Base-by-base conservation (phyloP, 371 early-diverging fungal genomes). In the Phascolomyces articulosus region DNA sequence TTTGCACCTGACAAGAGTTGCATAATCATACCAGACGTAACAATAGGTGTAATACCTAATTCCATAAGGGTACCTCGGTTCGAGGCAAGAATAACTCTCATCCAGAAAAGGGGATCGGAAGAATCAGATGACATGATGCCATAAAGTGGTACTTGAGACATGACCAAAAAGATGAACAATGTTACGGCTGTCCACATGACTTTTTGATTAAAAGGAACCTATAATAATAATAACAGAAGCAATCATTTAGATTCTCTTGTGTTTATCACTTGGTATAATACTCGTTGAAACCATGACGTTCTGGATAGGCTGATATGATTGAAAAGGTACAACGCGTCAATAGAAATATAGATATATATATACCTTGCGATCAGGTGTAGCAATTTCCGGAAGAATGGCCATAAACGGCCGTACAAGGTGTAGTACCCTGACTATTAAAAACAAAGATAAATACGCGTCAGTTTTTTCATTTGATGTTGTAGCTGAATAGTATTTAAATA, bases 21-120 rank as follows among this genome's bases (percentile, higher is more conserved):
- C 96, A 99, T 96, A 66, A 99, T 96, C 97, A 99, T 98, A 47
- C 99, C 98, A 20, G 99, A 97, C 24, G 99, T 98, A 58, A 99
- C 92, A 73, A 99, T 97, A 28, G 99, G 99, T 26, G 98, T 94
- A 66, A 99, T 97, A 80, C 99, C 99, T 70, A 99, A 85, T 86
- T 99, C 99, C 99, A 98, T 99, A 28, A 99, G 87, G 23, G 99
- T 99, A 72, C 99, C 99, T 73, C 99, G 90, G 87, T 98, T 99
- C 48, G 98, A 96, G 48, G 99, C 99, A 70, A 99, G 90, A 79
- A 99, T 98, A 57, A 96, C 96, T 82, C 99, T 94, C 90, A 99
- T 91, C 98, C 99, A 99, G 87, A 96, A 99, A 67, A 99, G 88
- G 40, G 99, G 99, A 84, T 98, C 98, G 40, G 96, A 93, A 15